phyloP scores from a whole-genome alignment of 148 eudicot species.

The Diospyros kaki region DNA sequence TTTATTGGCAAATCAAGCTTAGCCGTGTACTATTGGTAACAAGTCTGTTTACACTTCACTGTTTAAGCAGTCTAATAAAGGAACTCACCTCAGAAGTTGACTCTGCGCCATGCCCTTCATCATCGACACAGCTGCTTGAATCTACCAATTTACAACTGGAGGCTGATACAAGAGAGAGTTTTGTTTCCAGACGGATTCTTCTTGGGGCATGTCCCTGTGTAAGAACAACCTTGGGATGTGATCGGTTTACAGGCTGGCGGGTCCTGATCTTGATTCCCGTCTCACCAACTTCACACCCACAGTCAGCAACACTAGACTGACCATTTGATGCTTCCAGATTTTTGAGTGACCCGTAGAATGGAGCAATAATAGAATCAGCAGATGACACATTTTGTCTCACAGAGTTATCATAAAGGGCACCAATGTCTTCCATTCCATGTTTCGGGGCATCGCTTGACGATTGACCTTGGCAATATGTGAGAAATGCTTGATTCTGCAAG shows the following conservation, averaged over 20 bases:
- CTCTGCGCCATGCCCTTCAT: slow-evolving; percentile 3
- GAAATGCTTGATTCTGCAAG: background rate
- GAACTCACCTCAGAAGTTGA: slow-evolving; percentile 19
- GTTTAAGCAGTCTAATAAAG: background rate
- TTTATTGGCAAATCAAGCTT: no score
- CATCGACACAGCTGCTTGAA: background rate
- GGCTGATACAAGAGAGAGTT: background rate
- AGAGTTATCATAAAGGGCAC: slow-evolving; percentile 4
- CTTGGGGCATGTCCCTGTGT: slow-evolving; percentile 27
- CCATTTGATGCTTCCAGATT: slow-evolving; percentile 4
- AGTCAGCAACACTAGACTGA: background rate
- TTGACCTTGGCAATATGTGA: background rate
- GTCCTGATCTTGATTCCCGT: slow-evolving; percentile 22
- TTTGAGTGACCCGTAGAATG: background rate
- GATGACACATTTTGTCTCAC: slow-evolving; percentile 3
- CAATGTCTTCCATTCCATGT: background rate
- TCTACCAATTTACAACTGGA: background rate
- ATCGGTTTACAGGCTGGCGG: slow-evolving; percentile 12
- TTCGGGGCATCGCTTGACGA: background rate
- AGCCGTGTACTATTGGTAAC: no score
- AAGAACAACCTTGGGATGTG: background rate
- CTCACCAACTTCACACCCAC: background rate
- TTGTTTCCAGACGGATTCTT: slow-evolving; percentile 20
- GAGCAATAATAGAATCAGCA: background rate
- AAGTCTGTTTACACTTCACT: background rate